Base-by-base conservation (phyloP, 306 rosid genomes). In the Dalbergia oliveri region DNA sequence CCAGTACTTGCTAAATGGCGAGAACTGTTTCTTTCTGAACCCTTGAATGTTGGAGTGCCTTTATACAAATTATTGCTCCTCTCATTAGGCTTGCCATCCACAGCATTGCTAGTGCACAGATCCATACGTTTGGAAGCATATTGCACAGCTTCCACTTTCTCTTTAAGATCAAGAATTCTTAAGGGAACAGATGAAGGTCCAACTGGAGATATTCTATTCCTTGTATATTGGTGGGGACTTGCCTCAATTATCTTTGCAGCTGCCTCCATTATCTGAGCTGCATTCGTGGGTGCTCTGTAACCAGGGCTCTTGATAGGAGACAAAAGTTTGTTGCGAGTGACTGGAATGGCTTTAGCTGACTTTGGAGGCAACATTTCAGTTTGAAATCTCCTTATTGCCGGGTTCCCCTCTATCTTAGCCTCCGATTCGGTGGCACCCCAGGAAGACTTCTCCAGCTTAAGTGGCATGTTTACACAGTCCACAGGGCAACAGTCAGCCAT, bases 351-450 rank as follows among this genome's bases (percentile, higher is more conserved):
- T 85, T 96, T 96, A 35, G 99, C 97, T 5, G 92, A 91, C 69
- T 87, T 96, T 57, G 94, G 98, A 79, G 98, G 98, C 84, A 96
- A 87, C 53, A 85, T 80, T 91, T 96, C 97, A 34, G 93, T 88
- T 83, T 92, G 97, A 86, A 92, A 94, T 84, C 93, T 89, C 84
- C 88, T 89, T 45, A 91, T 83, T 13, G 88, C 87, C 51, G 59
- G 78, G 83, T 82, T 89, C 43, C 69, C 93, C 76, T 66, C 62
- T 69, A 79, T 92, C 67, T 76, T 85, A 44, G 84, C 44, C 85
- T 87, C 85, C 63, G 83, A 81, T 45, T 88, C 93, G 58, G 69
- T 66, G 69, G 82, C 80, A 76, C 86, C 85, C 86, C 88, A 82
- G 49, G 89, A 86, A 75, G 85, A 73, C 75, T 81, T 90, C 60